Evolutionary conservation across 2,329 filamentous ascomycete species (phyloP), one percentile per base, ranked within the genome.

Genomic region (Aureobasidium sp.): DNA sequence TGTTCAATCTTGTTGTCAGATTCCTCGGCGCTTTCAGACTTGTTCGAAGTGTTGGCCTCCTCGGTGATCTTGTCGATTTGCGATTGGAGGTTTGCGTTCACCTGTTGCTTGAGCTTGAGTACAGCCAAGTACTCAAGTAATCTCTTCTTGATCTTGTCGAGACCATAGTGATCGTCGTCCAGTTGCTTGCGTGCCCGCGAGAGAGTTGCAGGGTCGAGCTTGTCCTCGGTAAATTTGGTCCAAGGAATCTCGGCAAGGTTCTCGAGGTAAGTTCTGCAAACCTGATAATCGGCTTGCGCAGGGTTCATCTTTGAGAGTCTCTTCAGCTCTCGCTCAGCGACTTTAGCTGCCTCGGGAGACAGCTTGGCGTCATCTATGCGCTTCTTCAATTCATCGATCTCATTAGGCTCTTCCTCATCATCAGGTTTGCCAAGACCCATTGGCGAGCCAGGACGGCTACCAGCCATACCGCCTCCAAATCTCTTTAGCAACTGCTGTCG

Each of bases 111-210:
- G 62, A 99, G 82, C 68, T 94, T 89, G 59, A 99, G 81, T n/a
- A 99, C 94, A 2, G 94, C 95, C 47, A 99, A 81, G 71, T 99
- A 99, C 74, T 97, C 95, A 5, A 99, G 82, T 26, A 99, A 76
- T 47, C 94, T 84, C 82, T 96, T 97, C 84, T 99, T 99, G 71
- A 99, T 93, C 75, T 93, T 95, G 65, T 97, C 92, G 15, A 99
- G 79, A 0, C 94, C 94, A 69, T 97, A 97, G 74, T 99, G 94
- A 71, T 99, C 94, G 66, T 95, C 87, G 70, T 99, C 92, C 6
- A 99, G 83, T 74, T 97, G 94, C 76, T 92, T 90, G 61, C 91
- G 86, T 7, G 94, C 94, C 68, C 83, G 84, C 63, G 83, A 81
- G 62, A 97, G 74, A 0, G 92, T 97, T 10, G 91, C 87, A 0